Evolutionary conservation across 331 rosid species (phyloP).

Genomic region (Ulmus americana): DNA sequence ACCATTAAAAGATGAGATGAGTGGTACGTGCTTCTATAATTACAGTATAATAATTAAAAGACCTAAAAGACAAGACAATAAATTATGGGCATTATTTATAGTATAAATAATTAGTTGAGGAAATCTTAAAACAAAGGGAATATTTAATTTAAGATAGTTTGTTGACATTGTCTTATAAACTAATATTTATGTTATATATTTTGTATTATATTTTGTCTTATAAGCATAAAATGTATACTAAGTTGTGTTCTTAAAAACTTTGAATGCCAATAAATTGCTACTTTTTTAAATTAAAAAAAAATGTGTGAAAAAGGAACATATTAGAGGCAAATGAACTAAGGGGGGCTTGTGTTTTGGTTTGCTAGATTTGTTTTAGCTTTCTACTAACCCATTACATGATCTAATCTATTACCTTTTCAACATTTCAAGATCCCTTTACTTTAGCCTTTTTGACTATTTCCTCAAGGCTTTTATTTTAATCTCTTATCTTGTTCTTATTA

Average conservation of each 20-base stretch:
- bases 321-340: neutral
- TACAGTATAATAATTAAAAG: neutral
- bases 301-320: neutral
- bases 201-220: neutral
- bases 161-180: neutral
- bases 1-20: neutral
- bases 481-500: neutral
- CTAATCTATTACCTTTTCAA: slow-evolving; percentile 1
- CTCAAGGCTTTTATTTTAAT: neutral
- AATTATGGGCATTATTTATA: neutral
- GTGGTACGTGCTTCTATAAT: neutral
- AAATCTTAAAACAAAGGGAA: neutral
- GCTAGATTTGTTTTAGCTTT: slow-evolving; percentile 2
- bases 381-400: neutral
- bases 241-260: neutral
- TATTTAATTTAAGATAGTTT: neutral
- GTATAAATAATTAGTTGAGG: neutral
- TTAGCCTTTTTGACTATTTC: neutral
- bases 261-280: neutral
- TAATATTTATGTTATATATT: neutral
- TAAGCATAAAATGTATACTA: too few species aligned
- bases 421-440: neutral
- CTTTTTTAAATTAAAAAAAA: neutral
- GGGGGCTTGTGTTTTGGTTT: neutral
- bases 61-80: slow-evolving; percentile 1